A percentile compares a stretch with the other conserved stretches of the same genome.
phyloP scores from a whole-genome alignment of 2,329 filamentous ascomycete genomes.

The Ophiocordyceps camponoti-floridani region DNA sequence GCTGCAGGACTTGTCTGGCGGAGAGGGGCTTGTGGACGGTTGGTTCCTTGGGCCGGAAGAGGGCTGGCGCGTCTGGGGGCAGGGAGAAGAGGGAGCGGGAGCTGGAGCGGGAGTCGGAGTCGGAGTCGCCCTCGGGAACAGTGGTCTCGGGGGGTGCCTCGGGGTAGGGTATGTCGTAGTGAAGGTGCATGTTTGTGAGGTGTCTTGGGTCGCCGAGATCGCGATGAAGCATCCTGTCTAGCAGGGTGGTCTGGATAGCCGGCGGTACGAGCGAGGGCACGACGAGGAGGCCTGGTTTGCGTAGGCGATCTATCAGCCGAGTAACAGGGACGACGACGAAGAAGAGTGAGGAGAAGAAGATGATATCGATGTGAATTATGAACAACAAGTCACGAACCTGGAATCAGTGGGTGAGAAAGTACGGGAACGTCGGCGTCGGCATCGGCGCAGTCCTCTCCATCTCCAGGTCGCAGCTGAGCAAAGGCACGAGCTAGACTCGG shows the following conservation, averaged over 20 bases:
- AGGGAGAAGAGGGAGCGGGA: slow-evolving; percentile 36
- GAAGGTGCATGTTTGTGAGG: slow-evolving; percentile 78
- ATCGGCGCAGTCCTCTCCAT: slow-evolving; percentile 11
- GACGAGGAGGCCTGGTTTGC: slow-evolving; percentile 63
- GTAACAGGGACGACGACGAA: slow-evolving; percentile 59
- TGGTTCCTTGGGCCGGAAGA: slow-evolving; percentile 51
- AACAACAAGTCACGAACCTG: too few species aligned
- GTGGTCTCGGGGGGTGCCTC: slow-evolving; percentile 29
- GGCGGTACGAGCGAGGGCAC: slow-evolving; percentile 58
- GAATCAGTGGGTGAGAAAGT: slow-evolving; percentile 48
- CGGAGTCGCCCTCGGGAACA: background rate
- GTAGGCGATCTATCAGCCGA: slow-evolving; percentile 43
- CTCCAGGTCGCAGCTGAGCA: slow-evolving; percentile 18
- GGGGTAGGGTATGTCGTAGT: slow-evolving; percentile 53
- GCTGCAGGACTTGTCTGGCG: slow-evolving; percentile 51
- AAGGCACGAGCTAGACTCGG: slow-evolving; percentile 25
- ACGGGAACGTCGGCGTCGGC: slow-evolving; percentile 24
- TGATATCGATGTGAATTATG: too few species aligned
- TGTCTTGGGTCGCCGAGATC: slow-evolving; percentile 59
- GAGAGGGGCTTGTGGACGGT: slow-evolving; percentile 57
- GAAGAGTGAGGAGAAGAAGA: slow-evolving; percentile 65
- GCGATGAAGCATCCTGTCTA: slow-evolving; percentile 57
- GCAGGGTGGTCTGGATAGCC: slow-evolving; percentile 46
- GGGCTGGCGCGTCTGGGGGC: slow-evolving; percentile 29
- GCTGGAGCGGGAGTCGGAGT: too few species aligned